Percentiles rank a stretch among this genome's conserved stretches.
phyloP scores from a whole-genome alignment of 192 early-diverging fungal genomes.

The Umbelopsis vinacea region DNA sequence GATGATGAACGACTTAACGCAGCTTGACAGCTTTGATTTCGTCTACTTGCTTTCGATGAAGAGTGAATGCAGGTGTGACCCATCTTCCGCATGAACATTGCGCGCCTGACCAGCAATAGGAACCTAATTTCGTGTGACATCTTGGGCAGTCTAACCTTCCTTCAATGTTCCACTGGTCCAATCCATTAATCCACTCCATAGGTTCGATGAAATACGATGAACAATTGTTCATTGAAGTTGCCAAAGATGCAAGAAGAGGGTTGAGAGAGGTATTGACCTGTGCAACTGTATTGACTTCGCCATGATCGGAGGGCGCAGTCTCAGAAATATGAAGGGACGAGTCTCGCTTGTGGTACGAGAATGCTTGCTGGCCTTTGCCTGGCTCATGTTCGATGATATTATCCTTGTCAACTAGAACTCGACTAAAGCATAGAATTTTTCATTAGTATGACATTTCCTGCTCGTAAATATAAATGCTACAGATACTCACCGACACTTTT shows the following conservation, averaged over 20 bases:
- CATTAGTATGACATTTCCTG: background rate
- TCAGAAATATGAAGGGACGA: constrained; percentile 45
- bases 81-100: constrained; percentile 85
- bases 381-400: constrained; percentile 71
- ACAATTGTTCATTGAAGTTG: constrained; percentile 50
- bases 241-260: constrained; percentile 37
- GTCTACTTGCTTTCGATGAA: constrained; percentile 78
- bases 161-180: constrained; percentile 59
- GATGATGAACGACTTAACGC: background rate
- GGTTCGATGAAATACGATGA: constrained; percentile 84
- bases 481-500: constrained; percentile 56
- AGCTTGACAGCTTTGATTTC: constrained; percentile 39
- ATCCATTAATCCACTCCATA: constrained; percentile 80
- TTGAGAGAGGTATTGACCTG: constrained; percentile 27
- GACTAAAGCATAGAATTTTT: constrained; percentile 39
- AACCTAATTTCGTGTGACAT: constrained; percentile 78
- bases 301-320: constrained; percentile 18
- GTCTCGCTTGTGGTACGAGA: constrained; percentile 76
- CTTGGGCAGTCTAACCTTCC: constrained; percentile 80
- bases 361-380: constrained; percentile 72
- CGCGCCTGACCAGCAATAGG: constrained; percentile 79
- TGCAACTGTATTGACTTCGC: background rate
- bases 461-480: background rate
- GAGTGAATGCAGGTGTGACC: constrained; percentile 80
- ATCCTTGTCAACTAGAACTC: constrained; percentile 60